Percentiles rank a stretch among this genome's conserved stretches.
These are phyloP conservation scores for Lineolata rhizophorae DNA, from an alignment of 495 filamentous ascomycete species.

Conservation along the genomic window DNA sequence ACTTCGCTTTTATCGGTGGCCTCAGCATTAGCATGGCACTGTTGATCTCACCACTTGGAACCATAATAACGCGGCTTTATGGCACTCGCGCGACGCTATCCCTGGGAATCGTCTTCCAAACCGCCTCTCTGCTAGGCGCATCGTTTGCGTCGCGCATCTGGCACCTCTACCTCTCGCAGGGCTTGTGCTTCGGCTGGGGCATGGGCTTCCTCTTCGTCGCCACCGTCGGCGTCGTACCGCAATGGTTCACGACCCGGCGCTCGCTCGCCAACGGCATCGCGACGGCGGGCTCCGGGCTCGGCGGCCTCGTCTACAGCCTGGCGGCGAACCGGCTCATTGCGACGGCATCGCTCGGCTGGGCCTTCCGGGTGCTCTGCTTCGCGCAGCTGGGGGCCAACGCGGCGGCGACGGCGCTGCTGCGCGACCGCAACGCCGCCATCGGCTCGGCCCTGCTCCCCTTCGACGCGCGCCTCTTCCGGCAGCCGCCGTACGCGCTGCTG, in stretches of 20 bases:
- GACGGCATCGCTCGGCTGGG: conserved; percentile 35
- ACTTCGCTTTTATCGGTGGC: conserved; percentile 31
- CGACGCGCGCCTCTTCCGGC: conserved; percentile 35
- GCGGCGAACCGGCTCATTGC: conserved; percentile 37
- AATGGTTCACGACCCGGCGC: conserved; percentile 55
- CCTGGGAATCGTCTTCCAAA: conserved; percentile 21
- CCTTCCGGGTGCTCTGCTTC: conserved; percentile 47
- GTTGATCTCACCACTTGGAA: conserved; percentile 27
- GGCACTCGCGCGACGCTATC: conserved; percentile 21
- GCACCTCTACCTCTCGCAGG: conserved; percentile 49
- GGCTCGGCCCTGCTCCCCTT: conserved; percentile 40
- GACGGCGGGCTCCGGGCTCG: conserved; percentile 51
- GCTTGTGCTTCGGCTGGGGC: conserved; percentile 51
- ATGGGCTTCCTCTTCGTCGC: conserved; percentile 60
- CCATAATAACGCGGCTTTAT: conserved; percentile 15
- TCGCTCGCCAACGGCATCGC: conserved; percentile 55
- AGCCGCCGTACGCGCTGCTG: conserved; percentile 38
- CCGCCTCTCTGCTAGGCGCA: conserved; percentile 22
- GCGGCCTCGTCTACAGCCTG: conserved; percentile 37
- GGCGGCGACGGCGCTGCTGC: conserved; percentile 33
- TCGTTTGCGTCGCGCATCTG: conserved; percentile 24
- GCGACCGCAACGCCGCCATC: conserved; percentile 45
- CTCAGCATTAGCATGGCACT: conserved; percentile 26
- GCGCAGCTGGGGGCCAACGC: conserved; percentile 34
- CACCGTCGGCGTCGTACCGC: conserved; percentile 45